Base-by-base conservation (phyloP, 2,329 filamentous ascomycete species). In the Aspergillus intermedius region DNA sequence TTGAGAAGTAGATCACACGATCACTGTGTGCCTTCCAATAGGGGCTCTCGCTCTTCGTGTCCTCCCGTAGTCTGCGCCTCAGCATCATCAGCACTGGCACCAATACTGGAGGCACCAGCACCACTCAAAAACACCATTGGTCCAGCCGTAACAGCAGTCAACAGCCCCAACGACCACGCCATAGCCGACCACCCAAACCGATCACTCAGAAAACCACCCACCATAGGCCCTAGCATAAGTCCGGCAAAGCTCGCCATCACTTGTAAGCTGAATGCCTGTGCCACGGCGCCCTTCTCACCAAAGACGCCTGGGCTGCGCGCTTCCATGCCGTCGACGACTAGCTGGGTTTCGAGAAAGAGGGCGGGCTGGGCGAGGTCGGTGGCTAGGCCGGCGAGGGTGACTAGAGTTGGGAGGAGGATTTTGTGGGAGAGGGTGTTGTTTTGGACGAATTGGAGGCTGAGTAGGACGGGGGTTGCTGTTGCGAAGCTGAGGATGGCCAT, bases 311-410 rank as follows among this genome's bases (percentile, higher is more conserved):
- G 54, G 77, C 82, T 51, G 81, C 77, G 56, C 81, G 81, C 3
- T 72, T 86, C 48, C 83, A 80, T 81, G 1, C 70, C 72, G 44
- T 76, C 74, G 0, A 63, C 47, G 1, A 59, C 58, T 44, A 76
- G 75, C 2, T 77, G 75, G 28, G 89, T 82, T 67, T 88, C 86
- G 0, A 85, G 83, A 78, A 88, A 84, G 10, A 87, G 66, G 0
- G 84, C 80, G 0, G 82, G 80, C 55, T 83, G 76, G 0, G 77
- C 73, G 3, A 86, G 68, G 0, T 77, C 74, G 2, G 86, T 64
- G 0, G 75, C 74, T 3, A 78, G 54, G 1, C 86, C 86, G 3
- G 82, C 68, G 0, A 86, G 54, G 0, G 75, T 74, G 1, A 90
- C 70, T 3, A 90, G 67, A 1, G 74, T 79, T 47, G 78, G 82